These are phyloP conservation scores for Zalerion maritima DNA, from an alignment of 495 filamentous ascomycete genomes.

Conservation along the genomic window DNA sequence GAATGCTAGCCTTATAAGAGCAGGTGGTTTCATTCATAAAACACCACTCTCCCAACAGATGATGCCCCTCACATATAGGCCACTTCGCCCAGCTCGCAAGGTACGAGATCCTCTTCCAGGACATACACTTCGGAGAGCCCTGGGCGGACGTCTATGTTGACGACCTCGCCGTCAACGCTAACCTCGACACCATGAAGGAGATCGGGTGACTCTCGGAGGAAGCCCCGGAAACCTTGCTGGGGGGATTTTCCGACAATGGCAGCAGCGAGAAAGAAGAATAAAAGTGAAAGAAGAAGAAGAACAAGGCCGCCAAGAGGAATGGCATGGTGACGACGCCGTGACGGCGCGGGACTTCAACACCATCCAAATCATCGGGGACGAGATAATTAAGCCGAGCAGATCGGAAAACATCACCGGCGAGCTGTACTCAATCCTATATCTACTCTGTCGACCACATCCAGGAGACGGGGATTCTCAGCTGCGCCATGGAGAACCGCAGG, in stretches of 20 bases:
- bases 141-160: conserved; percentile 8
- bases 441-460: conserved; percentile 4
- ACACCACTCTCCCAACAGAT: too few relatives aligned
- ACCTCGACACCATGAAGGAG: conserved; percentile 8
- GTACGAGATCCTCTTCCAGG: conserved; percentile 8
- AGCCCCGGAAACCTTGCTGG: conserved; percentile 1
- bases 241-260: not conserved
- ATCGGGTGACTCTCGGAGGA: conserved; percentile 8
- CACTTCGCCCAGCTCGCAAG: conserved; percentile 5
- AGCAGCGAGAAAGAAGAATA: too few relatives aligned
- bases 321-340: conserved; percentile 4
- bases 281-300: too few relatives aligned
- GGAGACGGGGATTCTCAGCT: conserved; percentile 3
- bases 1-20: too few relatives aligned
- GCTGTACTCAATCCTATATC: conserved; percentile 4
- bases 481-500: conserved; percentile 6
- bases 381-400: conserved; percentile 6
- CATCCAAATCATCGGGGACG: conserved; percentile 6
- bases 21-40: not conserved
- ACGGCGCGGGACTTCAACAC: conserved; percentile 7
- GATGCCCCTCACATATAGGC: too few relatives aligned
- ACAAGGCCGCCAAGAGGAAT: conserved; percentile 4
- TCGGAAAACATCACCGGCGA: conserved; percentile 6
- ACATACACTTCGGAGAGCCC: conserved; percentile 8
- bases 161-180: conserved; percentile 8